Conservation (phyloP, 208 protist genomes). For the Leptomonas seymouri region DNA sequence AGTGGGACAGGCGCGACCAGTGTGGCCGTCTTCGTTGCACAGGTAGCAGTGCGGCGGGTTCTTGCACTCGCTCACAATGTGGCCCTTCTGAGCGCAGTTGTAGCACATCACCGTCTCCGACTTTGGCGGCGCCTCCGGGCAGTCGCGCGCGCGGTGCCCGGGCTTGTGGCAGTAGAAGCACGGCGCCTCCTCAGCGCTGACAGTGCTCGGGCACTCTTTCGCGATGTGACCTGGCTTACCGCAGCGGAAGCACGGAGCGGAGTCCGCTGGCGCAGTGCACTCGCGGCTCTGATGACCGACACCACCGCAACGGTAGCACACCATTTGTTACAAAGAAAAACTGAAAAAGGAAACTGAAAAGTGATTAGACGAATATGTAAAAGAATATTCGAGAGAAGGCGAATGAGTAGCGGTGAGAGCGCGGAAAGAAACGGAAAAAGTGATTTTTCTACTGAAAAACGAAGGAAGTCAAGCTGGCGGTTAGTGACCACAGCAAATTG, state of each 20-base stretch:
- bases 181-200: conserved; percentile 62
- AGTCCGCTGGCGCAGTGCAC: conserved; percentile 53
- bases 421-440: too few relatives aligned
- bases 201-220: conserved; percentile 72
- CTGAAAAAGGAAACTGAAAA: too few relatives aligned
- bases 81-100: conserved; percentile 77
- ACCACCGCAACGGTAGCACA: conserved; percentile 88
- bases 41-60: conserved; percentile 76
- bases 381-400: too few relatives aligned
- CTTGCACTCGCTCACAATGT: conserved; percentile 81
- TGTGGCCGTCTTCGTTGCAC: conserved; percentile 86
- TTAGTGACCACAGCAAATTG: too few relatives aligned
- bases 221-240: conserved; percentile 80
- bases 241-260: conserved; percentile 82
- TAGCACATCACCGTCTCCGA: conserved; percentile 81
- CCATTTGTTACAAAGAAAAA: conserved; percentile 42
- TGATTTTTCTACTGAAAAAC: too few relatives aligned
- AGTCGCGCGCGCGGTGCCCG: conserved; percentile 87
- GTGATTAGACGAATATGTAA: too few relatives aligned
- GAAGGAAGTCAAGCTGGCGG: too few relatives aligned
- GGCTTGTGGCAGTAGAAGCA: conserved; percentile 91
- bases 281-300: conserved; percentile 81
- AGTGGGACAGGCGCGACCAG: conserved; percentile 72
- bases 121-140: conserved; percentile 75
- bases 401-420: too few relatives aligned